These are phyloP conservation scores for Lasiodiplodia gonubiensis DNA, from an alignment of 2,329 filamentous ascomycete genomes.

Conservation along the genomic window DNA sequence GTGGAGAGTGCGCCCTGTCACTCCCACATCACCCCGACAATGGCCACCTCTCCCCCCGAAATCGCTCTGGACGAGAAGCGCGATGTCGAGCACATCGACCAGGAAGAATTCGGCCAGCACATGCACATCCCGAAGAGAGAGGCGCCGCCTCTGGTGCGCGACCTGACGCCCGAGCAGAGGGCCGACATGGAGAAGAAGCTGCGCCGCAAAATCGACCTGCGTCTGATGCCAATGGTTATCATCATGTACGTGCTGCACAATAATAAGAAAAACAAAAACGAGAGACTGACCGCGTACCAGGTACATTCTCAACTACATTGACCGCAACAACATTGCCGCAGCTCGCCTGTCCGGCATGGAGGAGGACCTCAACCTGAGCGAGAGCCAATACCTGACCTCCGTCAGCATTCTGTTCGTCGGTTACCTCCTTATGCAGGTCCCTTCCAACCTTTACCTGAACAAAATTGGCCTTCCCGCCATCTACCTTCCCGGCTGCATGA, in stretches of 20 bases:
- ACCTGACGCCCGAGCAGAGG: conserved; percentile 60
- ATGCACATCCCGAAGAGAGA: conserved; percentile 27
- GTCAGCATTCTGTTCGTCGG: conserved; percentile 65
- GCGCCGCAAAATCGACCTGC: conserved; percentile 72
- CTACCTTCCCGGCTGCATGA: conserved; percentile 50
- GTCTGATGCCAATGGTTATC: conserved; percentile 71
- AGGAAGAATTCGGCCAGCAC: conserved; percentile 18
- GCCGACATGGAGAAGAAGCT: conserved; percentile 62
- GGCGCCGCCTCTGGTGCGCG: conserved; percentile 43
- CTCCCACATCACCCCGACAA: neutral
- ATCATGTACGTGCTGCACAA: conserved; percentile 64
- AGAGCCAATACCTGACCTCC: conserved; percentile 63
- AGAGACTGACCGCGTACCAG: conserved; percentile 54
- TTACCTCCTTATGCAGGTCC: conserved; percentile 57
- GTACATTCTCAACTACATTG: conserved; percentile 78
- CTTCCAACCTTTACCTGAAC: conserved; percentile 55
- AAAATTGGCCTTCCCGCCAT: conserved; percentile 47
- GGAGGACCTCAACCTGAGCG: conserved; percentile 61
- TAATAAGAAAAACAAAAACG: no score
- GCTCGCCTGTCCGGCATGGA: conserved; percentile 68
- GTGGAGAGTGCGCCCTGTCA: conserved; percentile 7
- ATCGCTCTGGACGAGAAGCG: conserved; percentile 22
- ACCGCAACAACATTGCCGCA: conserved; percentile 71
- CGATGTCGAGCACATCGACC: conserved; percentile 21
- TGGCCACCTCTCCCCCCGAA: neutral